Conservation (phyloP, 768 basidiomycete genomes). For the Heimioporus sp. region DNA sequence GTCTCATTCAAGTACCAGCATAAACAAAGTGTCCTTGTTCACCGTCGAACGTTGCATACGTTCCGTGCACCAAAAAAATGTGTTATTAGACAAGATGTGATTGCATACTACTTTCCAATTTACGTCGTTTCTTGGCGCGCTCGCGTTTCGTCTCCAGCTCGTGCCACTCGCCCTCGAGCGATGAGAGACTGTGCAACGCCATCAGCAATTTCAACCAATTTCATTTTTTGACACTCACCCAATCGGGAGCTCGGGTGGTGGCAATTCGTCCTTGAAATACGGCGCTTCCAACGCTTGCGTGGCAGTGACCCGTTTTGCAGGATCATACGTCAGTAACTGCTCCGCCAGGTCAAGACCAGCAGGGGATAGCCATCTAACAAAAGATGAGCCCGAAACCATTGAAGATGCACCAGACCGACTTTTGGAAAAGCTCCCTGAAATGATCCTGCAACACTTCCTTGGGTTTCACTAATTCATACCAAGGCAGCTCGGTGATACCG, state of each 20-base stretch:
- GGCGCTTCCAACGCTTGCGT: constrained; percentile 73
- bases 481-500: constrained; percentile 78
- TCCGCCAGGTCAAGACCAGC: constrained; percentile 88
- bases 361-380: constrained; percentile 76
- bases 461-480: constrained; percentile 98
- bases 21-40: constrained; percentile 9
- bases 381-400: not conserved
- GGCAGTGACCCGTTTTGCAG: constrained; percentile 72
- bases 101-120: constrained; percentile 49
- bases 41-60: constrained; percentile 9
- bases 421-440: constrained; percentile 83
- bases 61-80: constrained; percentile 17
- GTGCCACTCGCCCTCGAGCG: constrained; percentile 94
- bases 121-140: constrained; percentile 76
- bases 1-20: constrained; percentile 44
- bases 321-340: constrained; percentile 77
- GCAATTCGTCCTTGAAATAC: constrained; percentile 85
- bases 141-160: constrained; percentile 95
- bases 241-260: constrained; percentile 66
- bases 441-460: constrained; percentile 68
- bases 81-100: constrained; percentile 34
- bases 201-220: constrained; percentile 3
- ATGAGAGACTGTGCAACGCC: constrained; percentile 54
- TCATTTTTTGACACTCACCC: constrained; percentile 54
- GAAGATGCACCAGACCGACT: constrained; percentile 45